phyloP scores from a whole-genome alignment of 805 yeast species.

The Suhomyces emberorum region DNA sequence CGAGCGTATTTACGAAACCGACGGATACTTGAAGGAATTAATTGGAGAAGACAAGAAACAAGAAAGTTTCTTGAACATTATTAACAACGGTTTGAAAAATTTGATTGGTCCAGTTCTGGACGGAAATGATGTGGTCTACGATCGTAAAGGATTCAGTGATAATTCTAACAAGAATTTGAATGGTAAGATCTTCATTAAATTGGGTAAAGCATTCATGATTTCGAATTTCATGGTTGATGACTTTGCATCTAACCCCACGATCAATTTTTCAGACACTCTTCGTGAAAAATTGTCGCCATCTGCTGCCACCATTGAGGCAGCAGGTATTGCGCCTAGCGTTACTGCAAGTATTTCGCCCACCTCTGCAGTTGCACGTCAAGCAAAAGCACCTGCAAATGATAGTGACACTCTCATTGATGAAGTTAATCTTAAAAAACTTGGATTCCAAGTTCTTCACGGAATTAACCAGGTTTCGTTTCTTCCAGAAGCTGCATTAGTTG shows the following conservation, averaged over 20 bases:
- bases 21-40: slow-evolving; percentile 53
- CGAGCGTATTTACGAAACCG: slow-evolving; percentile 56
- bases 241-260: not conserved
- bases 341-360: not conserved
- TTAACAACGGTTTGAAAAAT: slow-evolving; percentile 33
- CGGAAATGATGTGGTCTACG: slow-evolving; percentile 7
- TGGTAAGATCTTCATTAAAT: slow-evolving; percentile 36
- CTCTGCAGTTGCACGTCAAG: not conserved
- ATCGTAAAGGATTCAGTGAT: slow-evolving; percentile 26
- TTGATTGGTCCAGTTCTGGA: slow-evolving; percentile 17
- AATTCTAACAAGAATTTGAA: slow-evolving; percentile 24
- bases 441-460: slow-evolving; percentile 51
- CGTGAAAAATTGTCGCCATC: not conserved
- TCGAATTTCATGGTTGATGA: slow-evolving; percentile 23
- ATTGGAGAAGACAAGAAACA: slow-evolving; percentile 55
- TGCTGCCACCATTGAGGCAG: not conserved
- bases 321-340: not conserved
- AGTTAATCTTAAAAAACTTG: slow-evolving; percentile 45
- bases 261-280: not conserved
- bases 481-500: slow-evolving; percentile 54
- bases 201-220: slow-evolving; percentile 31
- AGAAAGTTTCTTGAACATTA: slow-evolving; percentile 43
- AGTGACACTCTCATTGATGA: slow-evolving; percentile 5
- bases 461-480: slow-evolving; percentile 48
- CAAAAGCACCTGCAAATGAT: not conserved